Base-by-base conservation (phyloP, 1,139 yeast genomes). In the Geotrichum europaeum region DNA sequence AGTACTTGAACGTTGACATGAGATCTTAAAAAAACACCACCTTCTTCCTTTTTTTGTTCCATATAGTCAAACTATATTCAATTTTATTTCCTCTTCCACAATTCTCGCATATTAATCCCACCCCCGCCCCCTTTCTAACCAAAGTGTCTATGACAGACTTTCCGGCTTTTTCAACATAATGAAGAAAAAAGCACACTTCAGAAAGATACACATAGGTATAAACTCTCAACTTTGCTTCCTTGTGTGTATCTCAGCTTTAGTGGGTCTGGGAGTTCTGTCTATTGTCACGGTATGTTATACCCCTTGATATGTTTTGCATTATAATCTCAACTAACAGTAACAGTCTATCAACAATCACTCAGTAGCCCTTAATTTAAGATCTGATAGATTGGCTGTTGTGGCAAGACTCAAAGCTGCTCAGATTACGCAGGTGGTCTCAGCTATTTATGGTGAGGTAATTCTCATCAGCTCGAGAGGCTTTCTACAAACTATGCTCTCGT, bases 341-440 rank as follows among this genome's bases (percentile, higher is more conserved):
- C n/a, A 61, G 63, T 61, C 81, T 85, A 5, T 89, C 53, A 66
- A 88, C 72, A 89, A 87, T 70, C 83, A 90, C 20, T 72, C 77
- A 18, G 86, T 85, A 63, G 82, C 87, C 64, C 79, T 84, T 58
- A 75, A 80, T 59, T 76, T 89, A 58, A 78, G 96, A 67, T 81
- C 85, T 1, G 91, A 88, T 63, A 80, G 94, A 63, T 76, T 91
- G 40, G 84, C 82, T 67, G 88, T 89, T 52, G 88, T 89, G 25
- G 87, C 96, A 5, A 90, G 89, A 69, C 77, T 90, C 64, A 89
- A 89, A 70, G 83, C 92, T 0, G 83, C 94, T 0, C 97, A 91
- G 72, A 80, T 90, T 24, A 79, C 81, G 58, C 96, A 89, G 73
- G 82, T 84, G 45, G 74, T 89, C 60, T 81, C 81, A 63, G 80